Evolutionary conservation across 768 basidiomycete species (phyloP).

Genomic region (Lactifluus subvellereus): DNA sequence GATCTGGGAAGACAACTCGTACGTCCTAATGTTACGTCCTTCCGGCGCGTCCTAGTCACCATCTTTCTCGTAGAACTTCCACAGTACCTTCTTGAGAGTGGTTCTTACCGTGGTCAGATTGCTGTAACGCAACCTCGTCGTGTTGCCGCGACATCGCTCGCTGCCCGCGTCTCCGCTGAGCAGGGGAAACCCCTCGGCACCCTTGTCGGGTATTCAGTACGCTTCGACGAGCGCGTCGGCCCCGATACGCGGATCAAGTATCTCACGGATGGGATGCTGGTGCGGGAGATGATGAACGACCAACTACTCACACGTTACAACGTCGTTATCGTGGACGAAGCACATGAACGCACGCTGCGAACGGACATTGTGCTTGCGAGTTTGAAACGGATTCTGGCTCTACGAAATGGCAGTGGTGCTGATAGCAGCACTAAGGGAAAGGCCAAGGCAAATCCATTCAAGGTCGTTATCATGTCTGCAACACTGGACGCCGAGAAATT

Average conservation of each 20-base stretch:
- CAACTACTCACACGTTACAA: slow-evolving; percentile 73
- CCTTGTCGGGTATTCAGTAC: slow-evolving; percentile 89
- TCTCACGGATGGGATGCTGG: slow-evolving; percentile 96
- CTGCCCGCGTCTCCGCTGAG: slow-evolving; percentile 83
- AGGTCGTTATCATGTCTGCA: slow-evolving; percentile 95
- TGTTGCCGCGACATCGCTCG: slow-evolving; percentile 95
- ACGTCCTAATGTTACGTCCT: slow-evolving; percentile 33
- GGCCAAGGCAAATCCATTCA: slow-evolving; percentile 59
- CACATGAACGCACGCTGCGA: slow-evolving; percentile 90
- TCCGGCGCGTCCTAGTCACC: background rate
- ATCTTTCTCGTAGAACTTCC: slow-evolving; percentile 68
- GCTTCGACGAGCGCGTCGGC: slow-evolving; percentile 82
- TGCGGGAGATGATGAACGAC: slow-evolving; percentile 84
- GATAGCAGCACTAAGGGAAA: slow-evolving; percentile 41
- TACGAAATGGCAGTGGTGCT: slow-evolving; percentile 49
- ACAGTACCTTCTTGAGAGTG: slow-evolving; percentile 87
- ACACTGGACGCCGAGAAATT: slow-evolving; percentile 96
- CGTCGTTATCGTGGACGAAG: slow-evolving; percentile 90
- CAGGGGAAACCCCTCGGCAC: slow-evolving; percentile 66
- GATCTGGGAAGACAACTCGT: slow-evolving; percentile 99
- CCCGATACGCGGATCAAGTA: slow-evolving; percentile 86
- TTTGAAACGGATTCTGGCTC: slow-evolving; percentile 72
- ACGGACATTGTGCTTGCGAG: slow-evolving; percentile 92
- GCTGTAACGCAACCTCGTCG: slow-evolving; percentile 92
- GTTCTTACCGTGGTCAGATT: slow-evolving; percentile 67